Conservation (phyloP, 306 rosid genomes). For the Cucumis melo region DNA sequence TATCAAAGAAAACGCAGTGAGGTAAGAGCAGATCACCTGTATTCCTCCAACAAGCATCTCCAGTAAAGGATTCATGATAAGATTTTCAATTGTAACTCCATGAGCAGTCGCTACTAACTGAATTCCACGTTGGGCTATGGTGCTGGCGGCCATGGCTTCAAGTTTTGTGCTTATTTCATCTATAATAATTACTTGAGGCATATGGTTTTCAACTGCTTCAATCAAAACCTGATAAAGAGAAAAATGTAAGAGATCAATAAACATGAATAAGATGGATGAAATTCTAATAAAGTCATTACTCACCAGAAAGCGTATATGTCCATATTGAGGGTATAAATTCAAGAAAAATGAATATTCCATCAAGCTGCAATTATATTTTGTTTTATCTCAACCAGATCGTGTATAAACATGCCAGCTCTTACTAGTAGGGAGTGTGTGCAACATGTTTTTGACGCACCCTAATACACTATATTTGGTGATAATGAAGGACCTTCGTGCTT, state of each 20-base stretch:
- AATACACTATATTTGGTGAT: not conserved
- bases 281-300: not conserved
- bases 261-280: conserved; percentile 4
- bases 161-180: conserved; percentile 97
- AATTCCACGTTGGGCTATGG: conserved; percentile 94
- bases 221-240: conserved; percentile 57
- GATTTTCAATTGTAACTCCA: conserved; percentile 88
- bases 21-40: conserved; percentile 46
- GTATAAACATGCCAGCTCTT: not conserved
- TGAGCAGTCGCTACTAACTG: conserved; percentile 99
- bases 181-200: conserved; percentile 95
- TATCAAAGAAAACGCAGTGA: not conserved
- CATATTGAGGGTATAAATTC: not conserved
- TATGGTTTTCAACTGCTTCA: conserved; percentile 98
- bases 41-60: conserved; percentile 98
- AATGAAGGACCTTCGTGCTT: not conserved
- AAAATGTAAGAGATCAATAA: conserved; percentile 5
- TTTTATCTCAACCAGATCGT: not conserved
- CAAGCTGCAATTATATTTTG: not conserved
- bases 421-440: not conserved
- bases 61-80: conserved; percentile 78
- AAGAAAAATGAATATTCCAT: not conserved
- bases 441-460: not conserved
- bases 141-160: conserved; percentile 98
- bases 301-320: not conserved